phyloP scores from a whole-genome alignment of 164 flowering plant species.

The Vitis cinerea region DNA sequence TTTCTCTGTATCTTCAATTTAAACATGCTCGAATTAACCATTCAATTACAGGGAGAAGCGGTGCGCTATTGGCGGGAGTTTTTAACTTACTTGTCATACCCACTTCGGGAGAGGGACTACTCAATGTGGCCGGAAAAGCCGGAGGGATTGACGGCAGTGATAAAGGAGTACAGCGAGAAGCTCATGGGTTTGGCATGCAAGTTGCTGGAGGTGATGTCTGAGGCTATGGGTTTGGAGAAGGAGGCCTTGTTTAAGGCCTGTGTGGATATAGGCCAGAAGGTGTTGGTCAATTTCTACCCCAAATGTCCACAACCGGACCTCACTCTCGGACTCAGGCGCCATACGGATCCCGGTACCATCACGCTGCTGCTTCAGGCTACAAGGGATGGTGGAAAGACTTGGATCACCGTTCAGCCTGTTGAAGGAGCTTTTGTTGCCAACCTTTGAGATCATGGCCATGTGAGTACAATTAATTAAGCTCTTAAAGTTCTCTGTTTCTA shows the following conservation, averaged over 20 bases:
- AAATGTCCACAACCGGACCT: slow-evolving; percentile 86
- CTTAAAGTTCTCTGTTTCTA: too few species aligned
- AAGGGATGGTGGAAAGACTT: slow-evolving; percentile 67
- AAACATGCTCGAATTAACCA: not conserved
- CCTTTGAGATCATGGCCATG: slow-evolving; percentile 88
- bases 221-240: slow-evolving; percentile 76
- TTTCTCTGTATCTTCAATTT: not conserved
- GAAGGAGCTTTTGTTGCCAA: slow-evolving; percentile 84
- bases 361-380: slow-evolving; percentile 85
- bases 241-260: slow-evolving; percentile 80
- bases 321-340: slow-evolving; percentile 85
- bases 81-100: slow-evolving; percentile 83
- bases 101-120: slow-evolving; percentile 58
- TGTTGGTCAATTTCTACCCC: slow-evolving; percentile 77
- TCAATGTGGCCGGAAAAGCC: slow-evolving; percentile 90
- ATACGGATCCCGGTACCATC: slow-evolving; percentile 90
- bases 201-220: slow-evolving; percentile 69
- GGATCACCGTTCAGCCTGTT: slow-evolving; percentile 89
- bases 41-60: slow-evolving; percentile 60
- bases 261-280: slow-evolving; percentile 85
- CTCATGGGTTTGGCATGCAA: slow-evolving; percentile 77
- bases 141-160: slow-evolving; percentile 59
- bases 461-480: slow-evolving; percentile 29
- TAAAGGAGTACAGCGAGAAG: slow-evolving; percentile 62
- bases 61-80: slow-evolving; percentile 87